Conservation (phyloP, 129 eudicot genomes). For the Daucus carota region DH1_v3.0 NC_030381.2:29620001-29620500, state of each 20-base stretch:
- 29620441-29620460: too few species aligned
- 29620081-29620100: conserved; percentile 40
- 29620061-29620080: conserved; percentile 39
- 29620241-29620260: conserved; percentile 40
- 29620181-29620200: conserved; percentile 48
- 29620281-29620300: neutral
- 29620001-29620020: too few species aligned
- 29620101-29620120: conserved; percentile 41
- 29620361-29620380: neutral
- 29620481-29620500: too few species aligned
- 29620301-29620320: neutral
- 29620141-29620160: neutral
- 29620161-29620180: neutral
- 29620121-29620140: conserved; percentile 15
- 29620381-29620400: neutral
- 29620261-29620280: neutral
- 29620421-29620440: too few species aligned
- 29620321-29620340: neutral
- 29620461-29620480: too few species aligned
- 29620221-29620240: conserved; percentile 51
- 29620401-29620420: too few species aligned
- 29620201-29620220: conserved; percentile 61
- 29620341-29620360: neutral
- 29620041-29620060: conserved; percentile 59
- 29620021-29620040: neutral